Evolutionary conservation across 768 basidiomycete species (phyloP), one percentile per base, ranked within the genome.

Genomic region (Panaeolus cyanescens): DNA sequence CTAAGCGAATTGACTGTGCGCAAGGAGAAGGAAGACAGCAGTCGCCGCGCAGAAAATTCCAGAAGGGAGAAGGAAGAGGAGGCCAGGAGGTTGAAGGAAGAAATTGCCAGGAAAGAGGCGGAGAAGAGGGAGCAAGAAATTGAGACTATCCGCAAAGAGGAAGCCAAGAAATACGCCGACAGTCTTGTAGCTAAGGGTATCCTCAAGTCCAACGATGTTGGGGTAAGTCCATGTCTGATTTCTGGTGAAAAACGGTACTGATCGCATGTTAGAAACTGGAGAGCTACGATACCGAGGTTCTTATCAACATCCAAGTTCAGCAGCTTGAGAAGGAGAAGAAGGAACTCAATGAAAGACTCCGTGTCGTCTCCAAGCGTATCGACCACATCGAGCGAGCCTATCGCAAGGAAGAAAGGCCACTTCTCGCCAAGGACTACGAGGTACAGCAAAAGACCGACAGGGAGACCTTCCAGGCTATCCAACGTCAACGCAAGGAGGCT

Each of bases 261-360:
- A 33, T 54, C 63, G 22, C 66, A 20, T 19, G 56, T 22, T 64
- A 94, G 91, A 89, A 91, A 70, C 82, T 95, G 74, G 91, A 93
- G 67, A 87, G 86, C 55, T 80, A 92, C 63, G 93, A 93, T 73
- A 95, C 94, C 8, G 90, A 92, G 68, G 86, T 87, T 53, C 85
- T 99, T 63, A 90, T 98, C 74, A 85, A 84, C 31, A 85, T 97
- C 66, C 95, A 97, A 73, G 95, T 97, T 34, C 89, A 94, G 65
- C 95, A 98, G 71, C 83, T 98, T 45, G 97, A 97, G 79, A 97
- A 96, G 78, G 96, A 99, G 78, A 96, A 95, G 83, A 90, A 87
- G 68, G 92, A 95, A 66, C 80, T 93, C 64, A 83, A 82, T 60
- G 92, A 95, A 68, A 85, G 91, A 20, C 82, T 96, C 54, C 89